Evolutionary conservation across 495 filamentous ascomycete species (phyloP), one percentile per base, ranked within the genome.

Genomic region (Clavariopsis aquatica): DNA sequence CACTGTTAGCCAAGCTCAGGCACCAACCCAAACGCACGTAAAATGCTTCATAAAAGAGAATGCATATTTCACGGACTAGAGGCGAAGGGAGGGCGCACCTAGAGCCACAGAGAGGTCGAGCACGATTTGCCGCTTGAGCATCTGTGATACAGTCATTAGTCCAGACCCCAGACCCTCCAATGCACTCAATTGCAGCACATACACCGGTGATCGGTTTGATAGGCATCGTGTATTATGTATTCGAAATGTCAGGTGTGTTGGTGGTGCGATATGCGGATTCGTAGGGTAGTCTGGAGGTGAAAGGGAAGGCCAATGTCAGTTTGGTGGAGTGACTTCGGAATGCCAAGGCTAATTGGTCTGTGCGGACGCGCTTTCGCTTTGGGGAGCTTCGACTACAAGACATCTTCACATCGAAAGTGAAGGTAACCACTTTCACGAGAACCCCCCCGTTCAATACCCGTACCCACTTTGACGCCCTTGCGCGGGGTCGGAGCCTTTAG

Each of bases 51-150:
- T 17, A 28, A 26, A 41, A 24, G 38, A 52, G 29, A 0, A 19
- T 24, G 22, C 26, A 10, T 4, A 27, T 20, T 1, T 13, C 3
- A 20, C 24, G 6, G 38, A 10, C n/a, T 23, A 22, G 24, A 49
- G 34, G 45, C 24, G 54, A 56, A n/a, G 15, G 23, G 28, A 43
- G 6, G n/a, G 83, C 87, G 80, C 78, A 88, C 90, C 90, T 69
- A 88, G 79, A 66, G 88, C 84, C 70, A 89, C 85, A 71, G 86
- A 87, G 76, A 93, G 81, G 78, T 93, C 90, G 66, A 92, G 81
- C 73, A 93, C 88, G 52, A 92, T 79, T 75, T 79, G 80, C 71
- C 85, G 79, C 72, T 86, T 85, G 78, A 92, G 85, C 83, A 88
- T 91, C 88, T 88, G 74, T 56, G 57, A 19, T 24, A 13, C 58